phyloP scores from a whole-genome alignment of 2,329 filamentous ascomycete genomes.

The Aspergillus tubingensis region DNA sequence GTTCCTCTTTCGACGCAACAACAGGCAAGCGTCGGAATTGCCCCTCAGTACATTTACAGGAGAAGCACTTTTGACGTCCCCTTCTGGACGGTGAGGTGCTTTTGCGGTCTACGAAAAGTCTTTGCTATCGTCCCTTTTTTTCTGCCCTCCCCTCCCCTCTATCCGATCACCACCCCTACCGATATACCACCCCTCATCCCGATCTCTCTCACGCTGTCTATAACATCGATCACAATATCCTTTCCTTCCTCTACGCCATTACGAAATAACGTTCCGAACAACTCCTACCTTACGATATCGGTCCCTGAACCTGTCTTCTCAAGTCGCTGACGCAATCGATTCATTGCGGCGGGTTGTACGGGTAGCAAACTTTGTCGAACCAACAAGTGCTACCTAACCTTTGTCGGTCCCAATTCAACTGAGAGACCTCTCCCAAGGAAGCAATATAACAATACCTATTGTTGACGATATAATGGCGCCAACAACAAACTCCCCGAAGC shows the following conservation, averaged over 20 bases:
- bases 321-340: constrained; percentile 26
- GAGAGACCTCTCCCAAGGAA: constrained; percentile 1
- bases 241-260: constrained; percentile 13
- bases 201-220: constrained; percentile 5
- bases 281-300: constrained; percentile 10
- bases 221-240: constrained; percentile 15
- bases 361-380: constrained; percentile 24
- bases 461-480: constrained; percentile 26
- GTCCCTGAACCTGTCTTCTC: constrained; percentile 7
- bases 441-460: constrained; percentile 13
- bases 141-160: constrained; percentile 16
- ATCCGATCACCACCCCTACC: constrained; percentile 13
- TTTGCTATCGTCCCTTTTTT: constrained; percentile 8
- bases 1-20: constrained; percentile 55
- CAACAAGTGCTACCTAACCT: constrained; percentile 10
- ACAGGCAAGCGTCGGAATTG: constrained; percentile 62
- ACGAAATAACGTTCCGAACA: constrained; percentile 19
- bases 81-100: constrained; percentile 40
- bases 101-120: constrained; percentile 24
- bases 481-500: constrained; percentile 30
- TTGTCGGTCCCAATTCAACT: neutral
- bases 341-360: constrained; percentile 14
- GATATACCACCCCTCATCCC: constrained; percentile 8
- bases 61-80: constrained; percentile 41
- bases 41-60: constrained; percentile 43